A percentile compares a stretch with the other conserved stretches of the same genome.
Evolutionary conservation across 2,329 filamentous ascomycete genomes (phyloP).

Genomic region (Penicillium sp.): DNA sequence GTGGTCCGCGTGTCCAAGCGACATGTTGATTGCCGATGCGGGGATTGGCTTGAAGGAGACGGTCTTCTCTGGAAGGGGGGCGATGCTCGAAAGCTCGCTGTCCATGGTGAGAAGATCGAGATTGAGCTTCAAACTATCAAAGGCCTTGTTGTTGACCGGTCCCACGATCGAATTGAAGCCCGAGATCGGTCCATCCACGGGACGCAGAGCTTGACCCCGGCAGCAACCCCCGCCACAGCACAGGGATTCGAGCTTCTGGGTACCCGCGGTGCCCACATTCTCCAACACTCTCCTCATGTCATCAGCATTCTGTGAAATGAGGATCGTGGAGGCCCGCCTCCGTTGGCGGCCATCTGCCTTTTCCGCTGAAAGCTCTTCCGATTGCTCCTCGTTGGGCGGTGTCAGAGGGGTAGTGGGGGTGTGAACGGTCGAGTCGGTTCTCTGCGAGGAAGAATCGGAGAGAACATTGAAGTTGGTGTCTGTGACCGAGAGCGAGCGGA

Average conservation of each 20-base stretch:
- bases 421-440: slow-evolving; percentile 38
- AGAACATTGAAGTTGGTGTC: slow-evolving; percentile 31
- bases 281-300: slow-evolving; percentile 62
- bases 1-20: slow-evolving; percentile 53
- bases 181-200: slow-evolving; percentile 42
- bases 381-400: slow-evolving; percentile 37
- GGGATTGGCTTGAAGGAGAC: slow-evolving; percentile 61
- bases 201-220: slow-evolving; percentile 57
- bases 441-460: slow-evolving; percentile 32
- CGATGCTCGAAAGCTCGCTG: slow-evolving; percentile 69
- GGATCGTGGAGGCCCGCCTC: slow-evolving; percentile 49
- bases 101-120: slow-evolving; percentile 72
- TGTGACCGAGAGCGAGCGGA: slow-evolving; percentile 40
- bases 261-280: slow-evolving; percentile 54
- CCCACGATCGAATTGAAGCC: slow-evolving; percentile 50
- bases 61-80: slow-evolving; percentile 73
- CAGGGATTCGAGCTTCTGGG: slow-evolving; percentile 62
- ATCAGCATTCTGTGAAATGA: slow-evolving; percentile 60
- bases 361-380: slow-evolving; percentile 29
- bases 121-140: slow-evolving; percentile 74
- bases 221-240: slow-evolving; percentile 69
- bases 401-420: slow-evolving; percentile 46
- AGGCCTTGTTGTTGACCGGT: slow-evolving; percentile 80
- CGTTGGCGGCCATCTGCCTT: slow-evolving; percentile 36
- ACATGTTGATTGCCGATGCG: slow-evolving; percentile 35